Base-by-base conservation (phyloP, 2,329 filamentous ascomycete species). In the Bipolaris bicolor region DNA sequence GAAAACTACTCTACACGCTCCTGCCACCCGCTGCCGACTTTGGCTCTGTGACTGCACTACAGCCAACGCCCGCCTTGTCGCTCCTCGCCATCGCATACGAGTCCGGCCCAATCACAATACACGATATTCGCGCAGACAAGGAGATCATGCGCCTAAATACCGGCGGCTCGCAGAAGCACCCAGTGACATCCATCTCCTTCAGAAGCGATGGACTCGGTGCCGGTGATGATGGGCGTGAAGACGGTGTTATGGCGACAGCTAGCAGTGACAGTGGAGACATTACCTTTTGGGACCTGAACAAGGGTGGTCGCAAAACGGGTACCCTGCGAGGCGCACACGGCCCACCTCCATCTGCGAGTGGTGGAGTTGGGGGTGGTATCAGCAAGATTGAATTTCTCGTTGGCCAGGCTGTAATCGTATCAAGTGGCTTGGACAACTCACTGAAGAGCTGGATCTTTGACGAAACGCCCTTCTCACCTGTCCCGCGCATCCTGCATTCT, bases 391-490 rank as follows among this genome's bases (percentile, higher is more conserved):
- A 97, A 68, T 99, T 99, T 68, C 82, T 99, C 10, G 81, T 88
- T 15, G 94, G 93, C 0, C 96, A 99, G 74, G 90, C 92, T 5
- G 89, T 98, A 2, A 85, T 99, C 40, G 82, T 98, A 26, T 97
- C 92, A 9, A 95, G 92, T 63, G 96, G 95, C 4, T 83, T 90
- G 46, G 95, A 99, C 75, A 99, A 99, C 77, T 91, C 93, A 9
- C 80, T 99, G 57, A 96, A 94, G 74, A 93, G 92, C 5, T 97
- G 94, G 94, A 95, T 98, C 60, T 97, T 97, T 67, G 94, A 98
- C 70, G 89, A 96, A 74, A 89, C 88, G 0, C 93, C 94, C 0
- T 97, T 97, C 74, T 95, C 91, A 0, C 88, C 93, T 0, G 84
- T 93, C 10, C 95, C 95, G 2, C 86, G 94, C 16, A 89, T 92